Base-by-base conservation (phyloP, 129 eudicot species). In the Calendula officinalis region DNA sequence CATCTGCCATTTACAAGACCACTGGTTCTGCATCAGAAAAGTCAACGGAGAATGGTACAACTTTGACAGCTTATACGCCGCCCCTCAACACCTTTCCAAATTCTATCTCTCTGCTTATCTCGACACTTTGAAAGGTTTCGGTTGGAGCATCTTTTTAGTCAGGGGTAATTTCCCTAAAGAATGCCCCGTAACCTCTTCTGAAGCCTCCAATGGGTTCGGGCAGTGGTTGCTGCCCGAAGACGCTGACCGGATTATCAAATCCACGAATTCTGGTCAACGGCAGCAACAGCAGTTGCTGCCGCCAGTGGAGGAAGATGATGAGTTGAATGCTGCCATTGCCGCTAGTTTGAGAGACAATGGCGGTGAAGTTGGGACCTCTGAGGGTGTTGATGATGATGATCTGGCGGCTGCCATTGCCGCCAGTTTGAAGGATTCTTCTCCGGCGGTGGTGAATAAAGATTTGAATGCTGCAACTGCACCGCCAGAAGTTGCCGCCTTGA, bases 21-120 rank as follows among this genome's bases (percentile, higher is more conserved):
- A 94, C 57, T 94, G 99, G 99, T 94, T 94, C 70, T 94, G 96
- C 72, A 85, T 94, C 57, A 73, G 99, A 67, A 88, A 94, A 71
- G 97, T 94, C 34, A 86, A 88, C 32, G 99, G 97, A 4, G 98
- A 92, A 68, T 92, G 98, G 98, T 92, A 88, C 86, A 92, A 92
- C 73, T 92, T 92, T 46, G 95, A 92, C 83, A 88, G 96, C 64
- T 82, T 92, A 12, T 85, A 88, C 41, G 85, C 96, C 7, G 98
- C 96, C 22, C 98, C 98, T 0, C 83, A 92, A 81, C 96, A 92
- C 71, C 96, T 92, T 34, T 92, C 98, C 0, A 88, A 79, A 74
- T 92, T 92, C 74, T 92, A 92, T 73, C 96, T 92, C 45, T 92
- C 98, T 5, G 98, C 98, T 8, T 88, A 88, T 69, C 88, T 92